phyloP scores from a whole-genome alignment of 2,329 filamentous ascomycete genomes.

The Thelonectria blattea region DNA sequence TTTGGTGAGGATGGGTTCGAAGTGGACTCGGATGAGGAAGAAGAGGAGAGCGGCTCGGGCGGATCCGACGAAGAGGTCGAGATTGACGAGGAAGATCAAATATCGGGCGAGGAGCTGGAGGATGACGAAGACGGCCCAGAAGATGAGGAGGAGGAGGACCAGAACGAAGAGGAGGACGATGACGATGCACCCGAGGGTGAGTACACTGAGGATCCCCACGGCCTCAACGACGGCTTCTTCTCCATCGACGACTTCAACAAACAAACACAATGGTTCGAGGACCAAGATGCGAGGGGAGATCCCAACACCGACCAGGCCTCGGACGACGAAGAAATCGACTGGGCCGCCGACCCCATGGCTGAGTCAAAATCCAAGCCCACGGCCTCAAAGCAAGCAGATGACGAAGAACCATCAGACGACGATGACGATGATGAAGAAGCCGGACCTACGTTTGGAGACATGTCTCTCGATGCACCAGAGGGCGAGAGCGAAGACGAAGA shows the following conservation, averaged over 20 bases:
- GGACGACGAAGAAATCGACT: constrained; percentile 88
- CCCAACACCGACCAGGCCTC: constrained; percentile 75
- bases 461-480: constrained; percentile 74
- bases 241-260: constrained; percentile 98
- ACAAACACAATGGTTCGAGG: constrained; percentile 87
- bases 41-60: constrained; percentile 38
- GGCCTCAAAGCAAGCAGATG: constrained; percentile 40
- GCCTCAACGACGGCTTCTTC: constrained; percentile 97
- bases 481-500: constrained; percentile 71
- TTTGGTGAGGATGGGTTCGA: constrained; percentile 42
- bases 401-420: constrained; percentile 42
- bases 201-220: constrained; percentile 68
- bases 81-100: constrained; percentile 35
- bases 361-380: constrained; percentile 41
- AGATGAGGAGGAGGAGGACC: constrained; percentile 48
- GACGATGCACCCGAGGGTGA: constrained; percentile 55
- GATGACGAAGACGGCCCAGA: constrained; percentile 44
- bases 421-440: constrained; percentile 74
- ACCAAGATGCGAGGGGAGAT: constrained; percentile 80
- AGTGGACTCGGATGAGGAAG: constrained; percentile 40
- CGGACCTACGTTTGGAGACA: constrained; percentile 83
- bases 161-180: constrained; percentile 45
- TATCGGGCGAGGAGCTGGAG: constrained; percentile 37
- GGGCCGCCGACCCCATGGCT: constrained; percentile 77
- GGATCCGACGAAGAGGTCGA: constrained; percentile 35